Percentiles rank a stretch among this genome's conserved stretches.
Evolutionary conservation across 306 rosid genomes (phyloP).

Genomic region (Dryas octopetala): DNA sequence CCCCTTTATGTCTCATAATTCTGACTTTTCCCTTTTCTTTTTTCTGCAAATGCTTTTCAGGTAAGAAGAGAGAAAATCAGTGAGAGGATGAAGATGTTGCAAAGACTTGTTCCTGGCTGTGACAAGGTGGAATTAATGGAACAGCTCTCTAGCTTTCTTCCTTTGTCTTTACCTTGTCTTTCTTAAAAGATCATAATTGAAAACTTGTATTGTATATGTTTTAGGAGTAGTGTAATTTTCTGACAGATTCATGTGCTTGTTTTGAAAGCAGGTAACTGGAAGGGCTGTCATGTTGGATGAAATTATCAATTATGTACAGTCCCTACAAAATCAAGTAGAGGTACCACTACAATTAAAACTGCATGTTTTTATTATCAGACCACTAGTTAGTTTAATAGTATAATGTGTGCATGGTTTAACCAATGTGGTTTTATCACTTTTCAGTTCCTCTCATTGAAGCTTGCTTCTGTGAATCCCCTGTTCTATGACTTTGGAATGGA

Average conservation of each 20-base stretch:
- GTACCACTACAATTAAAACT: slow-evolving; percentile 30
- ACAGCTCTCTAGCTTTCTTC: slow-evolving; percentile 12
- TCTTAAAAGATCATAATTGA: neutral
- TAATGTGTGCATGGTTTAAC: neutral
- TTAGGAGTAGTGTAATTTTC: neutral
- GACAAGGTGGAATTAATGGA: slow-evolving; percentile 53
- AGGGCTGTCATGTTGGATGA: slow-evolving; percentile 98
- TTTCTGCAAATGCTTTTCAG: slow-evolving; percentile 36
- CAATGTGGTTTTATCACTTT: neutral
- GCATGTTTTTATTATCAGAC: neutral
- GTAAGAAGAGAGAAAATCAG: slow-evolving; percentile 95
- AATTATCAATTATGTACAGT: slow-evolving; percentile 97
- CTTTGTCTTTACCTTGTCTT: slow-evolving; percentile 28
- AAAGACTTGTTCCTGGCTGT: slow-evolving; percentile 91
- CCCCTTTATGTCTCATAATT: slow-evolving; percentile 15
- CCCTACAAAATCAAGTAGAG: slow-evolving; percentile 98
- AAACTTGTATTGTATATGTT: neutral
- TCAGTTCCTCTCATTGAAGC: slow-evolving; percentile 93
- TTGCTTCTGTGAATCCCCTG: slow-evolving; percentile 73
- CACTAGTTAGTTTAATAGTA: neutral
- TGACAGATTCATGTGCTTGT: slow-evolving; percentile 51
- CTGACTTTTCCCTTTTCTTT: slow-evolving; percentile 24
- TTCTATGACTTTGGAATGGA: slow-evolving; percentile 68
- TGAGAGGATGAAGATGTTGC: slow-evolving; percentile 89
- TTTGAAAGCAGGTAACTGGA: slow-evolving; percentile 66